Evolutionary conservation across 768 basidiomycete species (phyloP), one percentile per base, ranked within the genome.

Genomic region (Lactifluus rugatus): DNA sequence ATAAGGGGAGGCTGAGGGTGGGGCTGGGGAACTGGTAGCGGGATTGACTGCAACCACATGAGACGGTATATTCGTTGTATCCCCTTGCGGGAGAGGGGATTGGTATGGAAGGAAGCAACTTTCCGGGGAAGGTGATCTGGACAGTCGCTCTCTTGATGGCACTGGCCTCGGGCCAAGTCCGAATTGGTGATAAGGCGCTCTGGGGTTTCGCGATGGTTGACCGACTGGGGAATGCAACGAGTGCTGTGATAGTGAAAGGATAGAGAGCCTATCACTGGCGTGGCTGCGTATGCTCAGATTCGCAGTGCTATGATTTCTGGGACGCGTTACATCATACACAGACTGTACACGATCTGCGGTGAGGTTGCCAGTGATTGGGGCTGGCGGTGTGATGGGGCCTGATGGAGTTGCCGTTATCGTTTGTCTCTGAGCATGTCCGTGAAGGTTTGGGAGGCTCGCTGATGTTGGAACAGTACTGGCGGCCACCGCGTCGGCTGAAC

Each of bases 271-370:
- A 46, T 56, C 54, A 34, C 45, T 47, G 44, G 59, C 54, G n/a
- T 42, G 53, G 11, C 59, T 60, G 13, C 34, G 59, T 14, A 17
- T 56, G 46, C 54, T 60, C 44, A 56, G 28, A 44, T 47, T 51
- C 17, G 17, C 21, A 23, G 49, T 19, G 14, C 54, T 56, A 42
- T 23, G 44, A 19, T 42, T 32, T 17, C 21, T 19, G 44, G 9
- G 7, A 36, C 2, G 21, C 42, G 10, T 47, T 6, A 5, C 14
- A 4, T 31, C 39, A 25, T 46, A 11, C n/a, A 13, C 11, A 8
- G 14, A 14, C 1, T 28, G 11, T 19, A 5, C n/a, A 4, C 13
- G 19, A 32, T 39, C 26, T n/a, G 13, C 34, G 8, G 32, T 32
- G 36, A 58, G 46, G 11, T 7, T 39, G 34, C 9, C 34, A 34